Conservation (phyloP, 1,284 basidiomycete genomes). For the Porodaedalea pini region DNA sequence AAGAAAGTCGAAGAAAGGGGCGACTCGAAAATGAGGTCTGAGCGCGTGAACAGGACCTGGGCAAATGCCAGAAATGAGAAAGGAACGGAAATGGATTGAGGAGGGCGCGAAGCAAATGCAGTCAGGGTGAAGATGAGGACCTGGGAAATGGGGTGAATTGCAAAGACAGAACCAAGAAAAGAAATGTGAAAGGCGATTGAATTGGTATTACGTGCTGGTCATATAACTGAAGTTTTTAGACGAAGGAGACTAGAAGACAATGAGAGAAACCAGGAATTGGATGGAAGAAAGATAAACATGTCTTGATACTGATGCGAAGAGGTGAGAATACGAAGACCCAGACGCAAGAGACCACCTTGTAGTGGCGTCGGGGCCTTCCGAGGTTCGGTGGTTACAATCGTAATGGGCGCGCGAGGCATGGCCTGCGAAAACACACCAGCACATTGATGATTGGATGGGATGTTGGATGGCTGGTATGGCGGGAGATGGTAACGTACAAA, state of each 20-base stretch:
- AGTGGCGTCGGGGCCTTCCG: too few species aligned
- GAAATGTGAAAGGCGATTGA: not conserved
- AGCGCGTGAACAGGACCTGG: not conserved
- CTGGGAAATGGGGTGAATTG: constrained; percentile 6
- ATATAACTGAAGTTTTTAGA: not conserved
- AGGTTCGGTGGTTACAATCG: too few species aligned
- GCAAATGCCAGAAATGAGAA: not conserved
- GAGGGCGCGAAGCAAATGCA: not conserved
- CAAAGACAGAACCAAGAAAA: not conserved
- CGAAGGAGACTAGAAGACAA: not conserved
- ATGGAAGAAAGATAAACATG: too few species aligned
- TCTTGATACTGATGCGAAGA: too few species aligned
- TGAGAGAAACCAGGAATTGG: too few species aligned
- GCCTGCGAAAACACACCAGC: too few species aligned
- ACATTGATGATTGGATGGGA: not conserved
- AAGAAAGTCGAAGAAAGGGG: not conserved
- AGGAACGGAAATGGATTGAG: not conserved
- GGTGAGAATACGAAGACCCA: too few species aligned
- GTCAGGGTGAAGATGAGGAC: not conserved
- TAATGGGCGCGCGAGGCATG: too few species aligned
- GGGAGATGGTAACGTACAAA: not conserved
- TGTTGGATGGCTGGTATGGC: not conserved
- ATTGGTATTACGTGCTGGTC: not conserved
- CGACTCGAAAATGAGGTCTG: not conserved
- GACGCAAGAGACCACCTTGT: too few species aligned